Evolutionary conservation across 495 filamentous ascomycete genomes (phyloP).

Genomic region (Hyaloscypha hepaticicola): DNA sequence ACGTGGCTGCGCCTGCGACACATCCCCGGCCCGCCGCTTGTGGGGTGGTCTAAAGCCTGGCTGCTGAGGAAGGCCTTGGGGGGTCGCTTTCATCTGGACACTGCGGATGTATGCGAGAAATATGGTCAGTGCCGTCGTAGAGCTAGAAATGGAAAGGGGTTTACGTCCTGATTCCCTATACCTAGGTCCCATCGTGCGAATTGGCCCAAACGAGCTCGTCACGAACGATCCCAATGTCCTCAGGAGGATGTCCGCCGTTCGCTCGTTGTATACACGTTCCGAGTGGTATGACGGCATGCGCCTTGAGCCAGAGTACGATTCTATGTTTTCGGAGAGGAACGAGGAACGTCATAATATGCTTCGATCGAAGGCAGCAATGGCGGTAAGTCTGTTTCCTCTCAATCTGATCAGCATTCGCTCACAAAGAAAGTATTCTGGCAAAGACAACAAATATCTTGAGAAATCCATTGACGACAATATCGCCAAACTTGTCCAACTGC

Average conservation of each 20-base stretch:
- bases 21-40: conserved; percentile 17
- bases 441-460: conserved; percentile 45
- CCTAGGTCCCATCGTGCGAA: conserved; percentile 40
- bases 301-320: conserved; percentile 36
- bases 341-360: conserved; percentile 33
- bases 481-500: conserved; percentile 36
- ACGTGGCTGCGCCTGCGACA: conserved; percentile 26
- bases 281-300: conserved; percentile 33
- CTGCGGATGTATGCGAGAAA: conserved; percentile 17
- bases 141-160: neutral
- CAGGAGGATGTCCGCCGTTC: conserved; percentile 36
- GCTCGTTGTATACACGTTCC: conserved; percentile 35
- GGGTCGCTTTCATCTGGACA: conserved; percentile 13
- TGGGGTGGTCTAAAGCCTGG: conserved; percentile 17
- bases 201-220: conserved; percentile 44
- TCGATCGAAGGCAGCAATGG: conserved; percentile 37
- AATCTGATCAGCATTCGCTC: neutral
- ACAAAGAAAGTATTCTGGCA: conserved; percentile 42
- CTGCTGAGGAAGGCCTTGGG: conserved; percentile 1
- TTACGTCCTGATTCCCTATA: neutral
- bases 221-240: conserved; percentile 39
- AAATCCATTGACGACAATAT: conserved; percentile 43
- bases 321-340: conserved; percentile 36
- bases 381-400: conserved; percentile 33
- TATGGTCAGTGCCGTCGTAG: conserved; percentile 18